Evolutionary conservation across 768 basidiomycete genomes (phyloP).

Genomic region (Boletus eberwhitei): DNA sequence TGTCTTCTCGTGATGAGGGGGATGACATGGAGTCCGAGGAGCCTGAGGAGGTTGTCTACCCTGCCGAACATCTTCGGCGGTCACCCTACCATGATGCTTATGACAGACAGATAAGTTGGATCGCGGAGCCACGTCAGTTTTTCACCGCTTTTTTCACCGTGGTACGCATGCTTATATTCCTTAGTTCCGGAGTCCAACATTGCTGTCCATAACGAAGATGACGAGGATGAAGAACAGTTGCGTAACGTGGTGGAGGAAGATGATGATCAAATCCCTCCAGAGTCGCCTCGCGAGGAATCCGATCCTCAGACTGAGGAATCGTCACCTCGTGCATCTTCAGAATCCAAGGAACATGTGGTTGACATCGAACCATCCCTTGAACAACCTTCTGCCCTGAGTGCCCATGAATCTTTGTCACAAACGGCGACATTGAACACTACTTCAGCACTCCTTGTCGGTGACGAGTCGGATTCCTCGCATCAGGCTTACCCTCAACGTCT

Average conservation of each 20-base stretch:
- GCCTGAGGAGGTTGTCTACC: conserved; percentile 59
- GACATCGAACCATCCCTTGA: conserved; percentile 63
- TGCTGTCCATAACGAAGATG: conserved; percentile 53
- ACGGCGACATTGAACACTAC: conserved; percentile 43
- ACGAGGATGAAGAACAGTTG: conserved; percentile 42
- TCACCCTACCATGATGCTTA: conserved; percentile 48
- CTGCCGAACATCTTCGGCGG: conserved; percentile 51
- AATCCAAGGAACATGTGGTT: conserved; percentile 59
- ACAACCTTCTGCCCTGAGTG: conserved; percentile 39
- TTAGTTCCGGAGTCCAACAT: conserved; percentile 62
- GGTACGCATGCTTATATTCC: conserved; percentile 8
- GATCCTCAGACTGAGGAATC: conserved; percentile 47
- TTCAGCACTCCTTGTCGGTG: conserved; percentile 38
- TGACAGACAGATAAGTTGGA: conserved; percentile 70
- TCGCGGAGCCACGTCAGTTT: conserved; percentile 64
- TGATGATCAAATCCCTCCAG: conserved; percentile 49
- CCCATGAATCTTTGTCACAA: conserved; percentile 49
- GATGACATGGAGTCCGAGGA: conserved; percentile 41
- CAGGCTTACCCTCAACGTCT: conserved; percentile 53
- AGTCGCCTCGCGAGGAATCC: conserved; percentile 48
- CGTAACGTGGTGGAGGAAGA: conserved; percentile 39
- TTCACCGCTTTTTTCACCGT: conserved; percentile 1
- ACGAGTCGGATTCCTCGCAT: conserved; percentile 52
- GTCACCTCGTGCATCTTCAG: conserved; percentile 54
- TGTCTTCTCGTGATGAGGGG: conserved; percentile 51